These are phyloP conservation scores for Middelhovenomyces tepae DNA, from an alignment of 805 yeast genomes.

Conservation along the genomic window DNA sequence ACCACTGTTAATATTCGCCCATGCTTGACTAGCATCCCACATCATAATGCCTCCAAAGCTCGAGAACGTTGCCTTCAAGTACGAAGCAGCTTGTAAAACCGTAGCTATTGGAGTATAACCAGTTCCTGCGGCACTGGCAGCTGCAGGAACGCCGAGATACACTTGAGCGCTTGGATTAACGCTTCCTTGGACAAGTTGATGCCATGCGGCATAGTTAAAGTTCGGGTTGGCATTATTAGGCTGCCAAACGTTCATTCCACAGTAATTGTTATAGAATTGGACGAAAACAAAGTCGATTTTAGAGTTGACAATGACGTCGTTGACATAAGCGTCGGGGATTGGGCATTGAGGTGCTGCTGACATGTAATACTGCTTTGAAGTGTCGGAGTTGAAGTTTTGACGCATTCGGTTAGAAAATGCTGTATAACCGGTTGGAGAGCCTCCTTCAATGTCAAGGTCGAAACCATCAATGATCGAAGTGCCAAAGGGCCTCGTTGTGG, in stretches of 20 bases:
- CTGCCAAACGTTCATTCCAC: constrained; percentile 27
- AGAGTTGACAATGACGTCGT: constrained; percentile 34
- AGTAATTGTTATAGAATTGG: constrained; percentile 57
- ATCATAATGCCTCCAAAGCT: constrained; percentile 60
- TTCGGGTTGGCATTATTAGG: constrained; percentile 15
- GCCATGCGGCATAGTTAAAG: constrained; percentile 45
- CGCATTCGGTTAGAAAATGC: constrained; percentile 34
- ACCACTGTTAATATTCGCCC: constrained; percentile 11
- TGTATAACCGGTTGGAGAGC: constrained; percentile 40
- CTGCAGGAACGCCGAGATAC: constrained; percentile 57
- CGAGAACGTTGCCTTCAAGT: constrained; percentile 17
- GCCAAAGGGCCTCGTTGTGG: constrained; percentile 36
- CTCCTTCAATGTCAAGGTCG: constrained; percentile 52
- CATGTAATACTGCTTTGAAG: constrained; percentile 38
- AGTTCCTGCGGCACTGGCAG: constrained; percentile 41
- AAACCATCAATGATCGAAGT: constrained; percentile 58
- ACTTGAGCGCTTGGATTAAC: constrained; percentile 46
- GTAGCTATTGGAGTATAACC: constrained; percentile 47
- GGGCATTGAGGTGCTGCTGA: constrained; percentile 67
- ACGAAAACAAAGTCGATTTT: constrained; percentile 51
- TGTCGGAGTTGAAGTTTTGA: constrained; percentile 16
- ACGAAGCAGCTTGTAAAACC: constrained; percentile 14
- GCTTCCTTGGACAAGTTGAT: constrained; percentile 37
- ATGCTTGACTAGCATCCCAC: constrained; percentile 71
- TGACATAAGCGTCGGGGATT: constrained; percentile 45